Percentiles rank a stretch among this genome's conserved stretches.
These are phyloP conservation scores for Onygenales sp. DNA, from an alignment of 2,329 filamentous ascomycete species.

Conservation along the genomic window DNA sequence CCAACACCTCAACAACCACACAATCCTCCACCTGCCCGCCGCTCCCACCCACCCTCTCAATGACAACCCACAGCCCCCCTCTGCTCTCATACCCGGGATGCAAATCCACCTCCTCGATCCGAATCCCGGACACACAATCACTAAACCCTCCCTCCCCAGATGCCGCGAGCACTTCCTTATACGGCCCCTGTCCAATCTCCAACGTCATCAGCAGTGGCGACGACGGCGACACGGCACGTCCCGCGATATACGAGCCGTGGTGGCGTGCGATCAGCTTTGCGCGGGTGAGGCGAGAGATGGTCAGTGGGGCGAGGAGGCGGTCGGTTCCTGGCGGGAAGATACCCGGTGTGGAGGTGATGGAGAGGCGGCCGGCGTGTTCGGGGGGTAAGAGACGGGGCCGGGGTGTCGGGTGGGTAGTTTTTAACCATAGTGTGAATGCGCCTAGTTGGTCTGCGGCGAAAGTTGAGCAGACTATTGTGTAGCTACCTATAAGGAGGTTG, in stretches of 20 bases:
- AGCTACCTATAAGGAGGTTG: constrained; percentile 59
- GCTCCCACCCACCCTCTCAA: constrained; percentile 65
- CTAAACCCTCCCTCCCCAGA: constrained; percentile 68
- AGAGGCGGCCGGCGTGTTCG: constrained; percentile 66
- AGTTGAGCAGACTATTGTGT: constrained; percentile 84
- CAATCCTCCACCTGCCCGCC: constrained; percentile 40
- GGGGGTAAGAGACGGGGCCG: constrained; percentile 53
- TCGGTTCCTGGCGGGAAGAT: constrained; percentile 46
- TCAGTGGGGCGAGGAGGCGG: constrained; percentile 45
- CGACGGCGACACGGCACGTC: constrained; percentile 24
- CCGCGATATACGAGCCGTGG: constrained; percentile 31
- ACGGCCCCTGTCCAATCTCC: constrained; percentile 62
- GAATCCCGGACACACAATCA: constrained; percentile 56
- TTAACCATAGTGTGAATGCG: constrained; percentile 65
- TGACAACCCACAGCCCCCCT: constrained; percentile 65
- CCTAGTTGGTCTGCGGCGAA: constrained; percentile 74
- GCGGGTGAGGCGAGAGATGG: constrained; percentile 48
- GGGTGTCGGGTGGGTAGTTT: constrained; percentile 45
- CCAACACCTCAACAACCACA: constrained; percentile 34
- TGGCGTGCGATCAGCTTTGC: constrained; percentile 49
- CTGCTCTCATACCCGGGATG: constrained; percentile 49
- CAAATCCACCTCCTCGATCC: constrained; percentile 66
- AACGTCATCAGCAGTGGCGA: constrained; percentile 60
- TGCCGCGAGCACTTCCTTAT: constrained; percentile 53
- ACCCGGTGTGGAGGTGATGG: constrained; percentile 36